Base-by-base conservation (phyloP, 306 rosid species). In the Fagus crenata region DNA sequence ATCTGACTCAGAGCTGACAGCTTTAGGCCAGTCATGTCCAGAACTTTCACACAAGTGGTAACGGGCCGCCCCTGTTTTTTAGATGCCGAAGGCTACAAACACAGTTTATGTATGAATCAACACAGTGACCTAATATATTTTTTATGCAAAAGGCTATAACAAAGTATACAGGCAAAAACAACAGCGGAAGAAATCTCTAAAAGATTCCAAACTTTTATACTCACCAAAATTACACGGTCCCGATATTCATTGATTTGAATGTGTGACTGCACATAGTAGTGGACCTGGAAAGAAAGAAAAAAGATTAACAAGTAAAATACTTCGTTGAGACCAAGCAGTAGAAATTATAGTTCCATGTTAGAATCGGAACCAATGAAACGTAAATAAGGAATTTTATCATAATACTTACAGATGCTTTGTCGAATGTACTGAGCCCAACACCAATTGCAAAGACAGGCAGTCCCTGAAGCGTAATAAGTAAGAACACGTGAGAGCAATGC, bases 221-320 rank as follows among this genome's bases (percentile, higher is more conserved):
- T 76, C 70, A 95, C 98, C 97, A 95, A 90, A 75, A 90, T 43
- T 77, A 89, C 78, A 28, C 90, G 80, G 81, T 95, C 98, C 70
- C 98, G 92, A 78, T 95, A 95, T 86, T 95, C 97, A 75, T 95
- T 95, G 46, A 95, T 85, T 85, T 95, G 98, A 88, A 95, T 95
- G 84, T 95, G 98, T 74, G 98, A 95, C 87, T 95, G 98, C 86
- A 95, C 97, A 88, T 95, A 95, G 87, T 88, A 89, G 81, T 92
- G 90, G 72, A 92, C 97, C 98, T 95, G 88, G 39, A 84, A 49
- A 78, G 55, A 70, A 42, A 32, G 11, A 28, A 4, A 49, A 28
- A 32, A 71, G 74, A 73, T 65, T 63, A 65, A 31, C n/a, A 73
- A 36, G 49, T 53, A 17, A 32, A 28, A 40, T 65, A 73, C 46